phyloP scores from a whole-genome alignment of 1,284 basidiomycete species.

The Ganoderma boninense region DNA sequence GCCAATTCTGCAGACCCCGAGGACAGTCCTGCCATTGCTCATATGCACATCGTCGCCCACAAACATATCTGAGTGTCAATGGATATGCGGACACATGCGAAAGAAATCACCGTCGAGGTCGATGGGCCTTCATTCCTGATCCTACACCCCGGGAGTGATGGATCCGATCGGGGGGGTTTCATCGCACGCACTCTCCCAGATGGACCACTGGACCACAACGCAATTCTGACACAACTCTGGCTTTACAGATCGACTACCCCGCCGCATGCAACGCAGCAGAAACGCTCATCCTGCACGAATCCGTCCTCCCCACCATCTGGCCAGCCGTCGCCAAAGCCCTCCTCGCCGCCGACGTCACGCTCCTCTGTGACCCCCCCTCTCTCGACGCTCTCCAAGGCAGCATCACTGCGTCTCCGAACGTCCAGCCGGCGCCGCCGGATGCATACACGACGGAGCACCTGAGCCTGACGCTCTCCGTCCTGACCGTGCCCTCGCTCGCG shows the following conservation, averaged over 20 bases:
- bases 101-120: not conserved
- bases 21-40: too few relatives aligned
- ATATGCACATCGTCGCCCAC: too few relatives aligned
- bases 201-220: not conserved
- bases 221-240: constrained; percentile 5
- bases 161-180: not conserved
- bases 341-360: constrained; percentile 72
- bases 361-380: constrained; percentile 81
- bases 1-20: too few relatives aligned
- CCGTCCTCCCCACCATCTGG: constrained; percentile 80
- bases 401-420: constrained; percentile 47
- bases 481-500: constrained; percentile 73
- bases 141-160: not conserved
- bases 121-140: too few relatives aligned
- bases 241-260: constrained; percentile 87
- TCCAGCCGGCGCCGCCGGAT: constrained; percentile 60
- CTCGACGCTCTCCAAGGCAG: constrained; percentile 57
- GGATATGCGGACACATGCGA: not conserved
- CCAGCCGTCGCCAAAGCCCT: constrained; percentile 80
- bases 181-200: not conserved
- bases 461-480: constrained; percentile 84
- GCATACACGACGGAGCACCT: constrained; percentile 93
- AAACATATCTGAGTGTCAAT: not conserved
- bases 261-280: constrained; percentile 97
- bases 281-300: constrained; percentile 87